These are phyloP conservation scores for Bromus sterilis DNA, from an alignment of 176 grass and related monocot genomes.

Conservation along the genomic window DNA sequence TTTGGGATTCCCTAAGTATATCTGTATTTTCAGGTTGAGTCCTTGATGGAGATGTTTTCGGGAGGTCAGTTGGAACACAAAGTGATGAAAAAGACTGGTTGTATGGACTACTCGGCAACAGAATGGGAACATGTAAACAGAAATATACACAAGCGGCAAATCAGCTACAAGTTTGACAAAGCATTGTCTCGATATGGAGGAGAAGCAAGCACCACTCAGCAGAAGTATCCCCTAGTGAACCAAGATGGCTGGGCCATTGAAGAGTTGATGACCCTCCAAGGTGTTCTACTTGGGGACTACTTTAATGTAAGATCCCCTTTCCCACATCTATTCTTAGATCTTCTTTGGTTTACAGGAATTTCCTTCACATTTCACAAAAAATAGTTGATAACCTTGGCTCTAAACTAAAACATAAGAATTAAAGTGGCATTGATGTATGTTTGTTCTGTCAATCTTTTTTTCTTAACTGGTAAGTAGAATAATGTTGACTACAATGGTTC, in stretches of 20 bases:
- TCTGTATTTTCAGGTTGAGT: conserved; percentile 35
- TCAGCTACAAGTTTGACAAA: conserved; percentile 71
- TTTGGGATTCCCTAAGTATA: neutral
- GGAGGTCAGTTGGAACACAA: conserved; percentile 67
- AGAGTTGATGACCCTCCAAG: conserved; percentile 64
- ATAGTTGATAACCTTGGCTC: neutral
- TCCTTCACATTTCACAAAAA: too few relatives aligned
- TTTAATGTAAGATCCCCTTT: conserved; percentile 46
- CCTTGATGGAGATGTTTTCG: conserved; percentile 86
- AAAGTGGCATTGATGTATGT: neutral
- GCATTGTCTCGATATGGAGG: conserved; percentile 57
- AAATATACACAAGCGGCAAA: conserved; percentile 68
- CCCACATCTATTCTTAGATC: neutral
- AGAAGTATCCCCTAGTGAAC: conserved; percentile 65
- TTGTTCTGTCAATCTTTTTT: neutral
- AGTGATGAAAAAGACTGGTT: conserved; percentile 90
- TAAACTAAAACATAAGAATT: neutral
- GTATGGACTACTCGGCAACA: conserved; percentile 59
- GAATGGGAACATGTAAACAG: conserved; percentile 66
- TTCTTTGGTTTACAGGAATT: too few relatives aligned
- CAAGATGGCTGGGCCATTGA: conserved; percentile 72
- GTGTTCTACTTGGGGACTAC: conserved; percentile 55
- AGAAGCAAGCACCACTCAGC: conserved; percentile 64
- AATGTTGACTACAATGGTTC: neutral
- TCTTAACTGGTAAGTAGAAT: neutral